phyloP scores from a whole-genome alignment of 2,329 filamentous ascomycete species.

The Orbilia brochopaga region DNA sequence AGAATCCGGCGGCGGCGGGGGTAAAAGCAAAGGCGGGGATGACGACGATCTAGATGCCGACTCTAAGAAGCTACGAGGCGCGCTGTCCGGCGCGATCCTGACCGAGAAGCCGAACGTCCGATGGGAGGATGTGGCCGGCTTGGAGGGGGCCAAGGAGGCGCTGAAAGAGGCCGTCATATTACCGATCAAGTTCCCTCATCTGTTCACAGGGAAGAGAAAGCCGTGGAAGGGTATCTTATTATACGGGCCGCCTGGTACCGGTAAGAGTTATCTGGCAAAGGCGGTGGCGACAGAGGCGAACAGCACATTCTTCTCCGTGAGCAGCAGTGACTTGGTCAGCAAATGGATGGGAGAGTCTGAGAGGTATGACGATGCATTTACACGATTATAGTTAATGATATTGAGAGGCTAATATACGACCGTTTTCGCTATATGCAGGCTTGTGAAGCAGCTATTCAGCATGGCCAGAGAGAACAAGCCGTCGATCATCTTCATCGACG shows the following conservation, averaged over 20 bases:
- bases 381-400: not conserved
- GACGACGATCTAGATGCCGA: conserved; percentile 79
- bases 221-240: conserved; percentile 98
- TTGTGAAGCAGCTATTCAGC: conserved; percentile 95
- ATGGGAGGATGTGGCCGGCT: conserved; percentile 96
- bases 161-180: conserved; percentile 96
- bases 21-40: conserved; percentile 66
- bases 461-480: conserved; percentile 99
- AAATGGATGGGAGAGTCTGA: conserved; percentile 99
- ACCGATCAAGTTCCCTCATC: conserved; percentile 96
- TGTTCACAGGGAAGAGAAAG: conserved; percentile 94
- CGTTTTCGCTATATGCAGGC: conserved; percentile 61
- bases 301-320: conserved; percentile 98
- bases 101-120: conserved; percentile 94
- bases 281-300: conserved; percentile 98
- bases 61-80: conserved; percentile 90
- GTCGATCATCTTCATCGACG: conserved; percentile 98
- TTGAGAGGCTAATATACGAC: not conserved
- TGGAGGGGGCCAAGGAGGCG: conserved; percentile 93
- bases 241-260: conserved; percentile 94
- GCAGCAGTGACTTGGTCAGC: conserved; percentile 93
- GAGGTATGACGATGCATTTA: conserved; percentile 66
- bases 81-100: conserved; percentile 87
- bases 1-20: conserved; percentile 61
- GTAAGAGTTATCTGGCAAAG: conserved; percentile 97